Conservation (phyloP, 2,329 filamentous ascomycete genomes). For the Aspergillus versicolor region DNA sequence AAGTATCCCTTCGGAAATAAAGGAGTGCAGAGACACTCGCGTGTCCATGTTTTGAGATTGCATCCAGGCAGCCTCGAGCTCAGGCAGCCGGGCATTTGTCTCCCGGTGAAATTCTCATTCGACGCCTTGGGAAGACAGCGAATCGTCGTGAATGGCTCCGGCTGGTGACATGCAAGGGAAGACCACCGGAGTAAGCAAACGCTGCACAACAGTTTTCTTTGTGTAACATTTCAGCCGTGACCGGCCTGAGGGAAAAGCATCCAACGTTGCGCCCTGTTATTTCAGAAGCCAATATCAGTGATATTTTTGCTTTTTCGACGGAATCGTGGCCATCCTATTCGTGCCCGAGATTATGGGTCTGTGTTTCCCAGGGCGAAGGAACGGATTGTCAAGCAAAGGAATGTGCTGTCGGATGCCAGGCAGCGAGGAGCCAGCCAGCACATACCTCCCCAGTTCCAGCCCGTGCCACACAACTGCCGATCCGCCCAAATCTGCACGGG, state of each 20-base stretch:
- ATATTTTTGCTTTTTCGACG: background rate
- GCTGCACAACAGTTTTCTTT: constrained; percentile 7
- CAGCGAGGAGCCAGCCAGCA: constrained; percentile 7
- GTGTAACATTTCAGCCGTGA: constrained; percentile 7
- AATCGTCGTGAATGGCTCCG: background rate
- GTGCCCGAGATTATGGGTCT: background rate
- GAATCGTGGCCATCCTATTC: background rate
- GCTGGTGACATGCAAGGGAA: constrained; percentile 6
- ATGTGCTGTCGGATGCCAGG: constrained; percentile 19
- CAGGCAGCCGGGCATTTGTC: constrained; percentile 7
- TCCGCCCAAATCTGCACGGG: constrained; percentile 17
- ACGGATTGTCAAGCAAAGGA: constrained; percentile 13
- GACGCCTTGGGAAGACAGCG: constrained; percentile 3
- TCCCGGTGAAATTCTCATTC: constrained; percentile 4
- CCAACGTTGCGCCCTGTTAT: background rate
- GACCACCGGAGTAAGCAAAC: constrained; percentile 3
- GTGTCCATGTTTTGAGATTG: background rate
- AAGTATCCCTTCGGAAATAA: constrained; percentile 4
- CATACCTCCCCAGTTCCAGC: constrained; percentile 12
- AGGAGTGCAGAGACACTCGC: background rate
- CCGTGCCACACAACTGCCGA: constrained; percentile 18
- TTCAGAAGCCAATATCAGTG: background rate
- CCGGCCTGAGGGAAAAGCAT: background rate
- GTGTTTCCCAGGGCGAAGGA: constrained; percentile 8
- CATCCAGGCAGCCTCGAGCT: background rate